Conservation (phyloP, 352 stramenopile species). For the Phytophthora tubulina region DNA sequence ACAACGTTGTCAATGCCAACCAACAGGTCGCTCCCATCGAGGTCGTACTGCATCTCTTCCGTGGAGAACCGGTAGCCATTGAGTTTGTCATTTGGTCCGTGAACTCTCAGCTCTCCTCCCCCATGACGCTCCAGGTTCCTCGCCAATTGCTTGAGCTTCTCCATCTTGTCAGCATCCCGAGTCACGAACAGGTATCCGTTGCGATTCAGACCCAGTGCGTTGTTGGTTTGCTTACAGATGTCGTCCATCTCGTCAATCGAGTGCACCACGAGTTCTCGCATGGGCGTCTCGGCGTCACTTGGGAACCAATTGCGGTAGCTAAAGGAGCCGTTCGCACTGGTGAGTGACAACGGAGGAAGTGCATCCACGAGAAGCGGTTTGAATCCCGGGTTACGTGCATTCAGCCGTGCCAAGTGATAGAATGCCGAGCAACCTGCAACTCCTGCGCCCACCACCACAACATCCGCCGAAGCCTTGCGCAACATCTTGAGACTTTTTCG, state of each 20-base stretch:
- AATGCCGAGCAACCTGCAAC: constrained; percentile 83
- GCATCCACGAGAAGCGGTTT: constrained; percentile 80
- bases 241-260: constrained; percentile 83
- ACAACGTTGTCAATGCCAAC: constrained; percentile 71
- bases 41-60: constrained; percentile 60
- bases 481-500: constrained; percentile 35
- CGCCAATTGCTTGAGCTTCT: constrained; percentile 57
- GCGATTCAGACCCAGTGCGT: constrained; percentile 76
- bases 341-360: constrained; percentile 71
- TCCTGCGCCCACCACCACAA: constrained; percentile 77
- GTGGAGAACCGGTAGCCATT: constrained; percentile 57
- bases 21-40: constrained; percentile 75
- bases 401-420: constrained; percentile 78
- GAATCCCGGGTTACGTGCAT: constrained; percentile 66
- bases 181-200: constrained; percentile 88
- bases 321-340: constrained; percentile 82
- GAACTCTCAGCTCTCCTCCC: constrained; percentile 61
- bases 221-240: constrained; percentile 66
- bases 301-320: constrained; percentile 90
- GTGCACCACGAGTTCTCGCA: constrained; percentile 73
- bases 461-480: constrained; percentile 64
- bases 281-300: constrained; percentile 68
- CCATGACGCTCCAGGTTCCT: constrained; percentile 61
- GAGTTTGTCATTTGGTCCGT: constrained; percentile 49
- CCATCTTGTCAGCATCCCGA: constrained; percentile 56